Percentiles rank a stretch among this genome's conserved stretches.
Evolutionary conservation across 202 grass and related monocot genomes (phyloP).

Genomic region (Panicum virgatum): DNA sequence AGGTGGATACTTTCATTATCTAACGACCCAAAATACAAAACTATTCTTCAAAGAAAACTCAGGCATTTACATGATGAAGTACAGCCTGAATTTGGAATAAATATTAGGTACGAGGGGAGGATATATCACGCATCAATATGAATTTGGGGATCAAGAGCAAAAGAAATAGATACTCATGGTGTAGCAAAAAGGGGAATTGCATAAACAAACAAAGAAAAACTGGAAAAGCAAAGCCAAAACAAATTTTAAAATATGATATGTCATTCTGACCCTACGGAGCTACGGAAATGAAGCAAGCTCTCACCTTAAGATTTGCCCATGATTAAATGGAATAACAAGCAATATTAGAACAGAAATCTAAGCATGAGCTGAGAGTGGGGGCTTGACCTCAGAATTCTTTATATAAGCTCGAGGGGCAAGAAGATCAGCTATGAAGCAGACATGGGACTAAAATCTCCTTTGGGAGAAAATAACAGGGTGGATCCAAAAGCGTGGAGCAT

Average conservation of each 20-base stretch:
- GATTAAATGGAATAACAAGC: neutral
- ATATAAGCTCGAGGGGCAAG: neutral
- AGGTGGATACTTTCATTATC: neutral
- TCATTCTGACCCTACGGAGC: neutral
- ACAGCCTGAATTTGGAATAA: neutral
- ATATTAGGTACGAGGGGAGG: neutral
- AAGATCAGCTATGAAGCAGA: conserved; percentile 32
- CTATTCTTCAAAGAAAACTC: neutral
- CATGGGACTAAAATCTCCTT: conserved; percentile 14
- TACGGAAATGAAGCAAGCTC: conserved; percentile 30
- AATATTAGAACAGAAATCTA: neutral
- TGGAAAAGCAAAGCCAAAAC: conserved; percentile 10
- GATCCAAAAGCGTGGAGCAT: conserved; percentile 30
- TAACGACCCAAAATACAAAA: conserved; percentile 7
- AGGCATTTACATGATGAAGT: conserved; percentile 6
- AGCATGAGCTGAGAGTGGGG: conserved; percentile 21
- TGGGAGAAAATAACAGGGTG: conserved; percentile 24
- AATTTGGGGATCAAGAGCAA: conserved; percentile 7
- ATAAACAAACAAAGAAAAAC: neutral
- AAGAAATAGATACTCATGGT: neutral
- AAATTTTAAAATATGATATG: conserved; percentile 12
- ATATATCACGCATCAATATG: neutral
- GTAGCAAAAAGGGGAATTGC: neutral
- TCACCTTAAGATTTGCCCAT: conserved; percentile 31
- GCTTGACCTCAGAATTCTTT: neutral